Evolutionary conservation across 345 rosid species (phyloP), one percentile per base, ranked within the genome.

Genomic region (Pistacia atlantica): DNA sequence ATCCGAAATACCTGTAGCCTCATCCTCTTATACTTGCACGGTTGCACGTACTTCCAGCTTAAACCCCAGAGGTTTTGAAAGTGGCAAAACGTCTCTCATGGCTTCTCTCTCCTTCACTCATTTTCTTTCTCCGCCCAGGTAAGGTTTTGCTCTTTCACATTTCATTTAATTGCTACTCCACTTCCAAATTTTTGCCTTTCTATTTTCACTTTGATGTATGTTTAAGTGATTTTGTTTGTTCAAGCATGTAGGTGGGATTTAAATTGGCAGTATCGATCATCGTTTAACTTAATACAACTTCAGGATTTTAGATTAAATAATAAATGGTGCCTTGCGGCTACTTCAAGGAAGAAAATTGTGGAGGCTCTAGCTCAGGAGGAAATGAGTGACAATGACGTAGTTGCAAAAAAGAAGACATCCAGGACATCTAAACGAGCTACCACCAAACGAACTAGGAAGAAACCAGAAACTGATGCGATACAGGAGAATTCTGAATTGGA

Each of bases 111-210:
- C 90, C 82, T 84, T 89, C 87, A 71, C 85, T 75, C 89, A 87
- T 45, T 87, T 86, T 76, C 79, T 90, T 64, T 77, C 86, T 46
- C 70, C 86, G 73, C 83, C 94, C 88, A 92, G 98, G 98, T 90
- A 18, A 49, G 28, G 22, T 71, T 73, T 74, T 10, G 12, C 62
- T 71, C 60, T 69, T 55, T 55, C 51, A 17, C 22, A 45, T 65
- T 3, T 48, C 42, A 5, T 71, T 28, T 45, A 16, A 28, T 8
- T 35, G 25, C 54, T 3, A 42, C 7, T 62, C 55, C 35, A 28
- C 12, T 48, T 49, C 31, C 49, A 51, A 49, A 67, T 49, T 49
- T 67, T 46, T 2, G 55, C 65, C 35, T 61, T 37, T 8, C 16
- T 45, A 63, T 57, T 65, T 56, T 58, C 22, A 65, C 6, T 58